Evolutionary conservation across 139 green algal genomes (phyloP).

Genomic region (Diplosphaera chodatii): DNA sequence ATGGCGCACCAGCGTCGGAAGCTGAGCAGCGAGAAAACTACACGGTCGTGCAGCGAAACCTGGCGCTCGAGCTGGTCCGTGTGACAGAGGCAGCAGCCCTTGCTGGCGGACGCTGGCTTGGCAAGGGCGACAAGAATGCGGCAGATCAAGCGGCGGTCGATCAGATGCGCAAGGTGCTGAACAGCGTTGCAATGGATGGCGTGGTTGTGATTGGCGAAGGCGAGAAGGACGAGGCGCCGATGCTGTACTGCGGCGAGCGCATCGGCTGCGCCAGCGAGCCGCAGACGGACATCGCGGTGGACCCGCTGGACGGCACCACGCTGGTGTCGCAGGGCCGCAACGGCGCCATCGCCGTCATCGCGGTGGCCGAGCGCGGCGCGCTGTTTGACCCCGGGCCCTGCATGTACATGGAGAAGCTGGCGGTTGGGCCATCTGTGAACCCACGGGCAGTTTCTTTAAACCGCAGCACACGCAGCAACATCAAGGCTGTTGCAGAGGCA

Average conservation of each 20-base stretch:
- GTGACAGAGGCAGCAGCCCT: constrained; percentile 54
- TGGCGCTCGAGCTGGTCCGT: constrained; percentile 77
- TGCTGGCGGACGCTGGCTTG: constrained; percentile 26
- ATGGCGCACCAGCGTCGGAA: not conserved
- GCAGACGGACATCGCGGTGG: constrained; percentile 76
- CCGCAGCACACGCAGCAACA: not conserved
- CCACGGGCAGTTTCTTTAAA: not conserved
- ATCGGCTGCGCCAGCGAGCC: constrained; percentile 26
- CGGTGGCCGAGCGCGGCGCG: constrained; percentile 59
- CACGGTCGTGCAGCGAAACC: constrained; percentile 56
- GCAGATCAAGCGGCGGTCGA: constrained; percentile 80
- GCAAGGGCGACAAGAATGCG: constrained; percentile 79
- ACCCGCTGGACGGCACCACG: constrained; percentile 73
- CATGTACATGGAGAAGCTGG: constrained; percentile 38
- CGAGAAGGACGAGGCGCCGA: constrained; percentile 75
- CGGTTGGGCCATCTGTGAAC: not conserved
- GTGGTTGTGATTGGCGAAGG: constrained; percentile 79
- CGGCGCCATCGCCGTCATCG: constrained; percentile 56
- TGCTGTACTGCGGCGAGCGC: constrained; percentile 65
- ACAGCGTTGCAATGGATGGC: constrained; percentile 60
- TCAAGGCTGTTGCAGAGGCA: not conserved
- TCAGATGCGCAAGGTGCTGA: constrained; percentile 76
- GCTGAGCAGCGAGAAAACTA: constrained; percentile 24
- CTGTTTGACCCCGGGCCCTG: constrained; percentile 71
- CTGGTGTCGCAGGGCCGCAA: constrained; percentile 46